Conservation (phyloP, 75 land plant species). For the Sequoia sempervirens region DNA sequence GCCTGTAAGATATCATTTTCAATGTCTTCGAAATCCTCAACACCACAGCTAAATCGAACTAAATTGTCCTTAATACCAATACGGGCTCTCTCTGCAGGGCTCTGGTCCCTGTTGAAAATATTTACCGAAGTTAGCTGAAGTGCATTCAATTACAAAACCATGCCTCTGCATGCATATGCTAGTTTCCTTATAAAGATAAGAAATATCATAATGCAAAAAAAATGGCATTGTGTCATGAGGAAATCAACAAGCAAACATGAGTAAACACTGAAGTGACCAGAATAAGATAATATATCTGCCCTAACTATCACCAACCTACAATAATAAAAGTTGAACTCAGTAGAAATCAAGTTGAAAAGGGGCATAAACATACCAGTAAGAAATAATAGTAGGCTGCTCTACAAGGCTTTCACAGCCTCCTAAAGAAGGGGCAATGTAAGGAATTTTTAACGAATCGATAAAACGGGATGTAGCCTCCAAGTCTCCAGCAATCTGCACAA, state of each 20-base stretch:
- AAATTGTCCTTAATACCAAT: conserved; percentile 91
- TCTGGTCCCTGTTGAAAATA: conserved; percentile 70
- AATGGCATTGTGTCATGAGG: neutral
- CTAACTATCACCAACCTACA: neutral
- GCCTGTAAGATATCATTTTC: conserved; percentile 84
- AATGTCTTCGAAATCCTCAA: conserved; percentile 89
- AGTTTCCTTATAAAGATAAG: neutral
- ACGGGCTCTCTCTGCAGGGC: conserved; percentile 59
- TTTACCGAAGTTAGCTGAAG: neutral
- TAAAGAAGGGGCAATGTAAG: conserved; percentile 95
- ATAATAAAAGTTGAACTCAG: neutral
- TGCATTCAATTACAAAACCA: neutral
- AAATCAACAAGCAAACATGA: neutral
- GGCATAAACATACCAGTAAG: conserved; percentile 78
- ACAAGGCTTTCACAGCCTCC: conserved; percentile 97
- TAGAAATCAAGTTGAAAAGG: neutral
- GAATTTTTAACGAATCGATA: conserved; percentile 76
- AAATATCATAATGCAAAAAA: neutral
- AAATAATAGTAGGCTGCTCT: conserved; percentile 96
- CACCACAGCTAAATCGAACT: conserved; percentile 93
- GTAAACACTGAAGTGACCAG: neutral
- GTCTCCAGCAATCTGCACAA: conserved; percentile 76
- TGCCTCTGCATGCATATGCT: neutral
- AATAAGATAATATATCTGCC: neutral
- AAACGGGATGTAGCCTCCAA: conserved; percentile 59